phyloP scores from a whole-genome alignment of 1,284 basidiomycete species.

The Papiliotrema flavescens region DNA sequence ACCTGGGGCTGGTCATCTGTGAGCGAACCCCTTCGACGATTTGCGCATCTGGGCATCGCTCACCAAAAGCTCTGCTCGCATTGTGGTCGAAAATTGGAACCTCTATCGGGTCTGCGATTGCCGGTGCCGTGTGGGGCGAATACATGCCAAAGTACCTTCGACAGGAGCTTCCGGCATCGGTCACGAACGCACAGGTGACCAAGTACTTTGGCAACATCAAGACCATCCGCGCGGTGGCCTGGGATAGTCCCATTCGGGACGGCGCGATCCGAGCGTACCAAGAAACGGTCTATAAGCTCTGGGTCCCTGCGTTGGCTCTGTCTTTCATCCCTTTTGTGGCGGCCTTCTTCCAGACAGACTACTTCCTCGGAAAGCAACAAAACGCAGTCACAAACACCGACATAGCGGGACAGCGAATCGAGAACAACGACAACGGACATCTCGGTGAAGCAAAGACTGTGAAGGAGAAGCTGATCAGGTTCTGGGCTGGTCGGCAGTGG shows the following conservation, averaged over 20 bases:
- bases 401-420: background rate
- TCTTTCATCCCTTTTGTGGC: conserved; percentile 19
- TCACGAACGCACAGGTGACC: conserved; percentile 14
- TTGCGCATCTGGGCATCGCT: background rate
- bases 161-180: conserved; percentile 2
- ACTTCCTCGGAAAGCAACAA: conserved; percentile 28
- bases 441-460: no score
- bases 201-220: conserved; percentile 8
- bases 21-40: background rate
- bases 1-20: conserved; percentile 38
- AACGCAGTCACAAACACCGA: conserved; percentile 20
- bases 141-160: background rate
- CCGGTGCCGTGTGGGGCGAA: conserved; percentile 39
- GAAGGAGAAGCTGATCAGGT: no score
- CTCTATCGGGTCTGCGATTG: conserved; percentile 37
- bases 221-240: background rate
- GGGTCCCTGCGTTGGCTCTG: conserved; percentile 11
- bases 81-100: conserved; percentile 43
- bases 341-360: conserved; percentile 21
- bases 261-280: background rate
- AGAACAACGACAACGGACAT: no score
- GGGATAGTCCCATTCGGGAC: background rate
- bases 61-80: conserved; percentile 27
- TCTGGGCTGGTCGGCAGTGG: no score
- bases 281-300: conserved; percentile 9